Evolutionary conservation across 1,139 yeast species (phyloP).

Genomic region (Saccharomyces hybrid): DNA sequence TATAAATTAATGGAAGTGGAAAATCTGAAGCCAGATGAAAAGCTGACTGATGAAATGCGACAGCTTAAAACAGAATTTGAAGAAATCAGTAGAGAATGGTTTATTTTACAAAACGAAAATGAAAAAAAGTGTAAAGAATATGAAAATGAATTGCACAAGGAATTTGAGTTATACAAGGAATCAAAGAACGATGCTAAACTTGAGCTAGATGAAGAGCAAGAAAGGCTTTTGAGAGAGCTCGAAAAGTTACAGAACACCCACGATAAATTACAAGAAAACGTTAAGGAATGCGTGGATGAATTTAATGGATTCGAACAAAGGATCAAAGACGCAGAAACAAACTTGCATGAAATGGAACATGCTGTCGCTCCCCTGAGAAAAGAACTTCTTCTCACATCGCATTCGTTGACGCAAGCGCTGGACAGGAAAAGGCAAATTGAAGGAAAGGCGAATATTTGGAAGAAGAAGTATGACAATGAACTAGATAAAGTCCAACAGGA

Average conservation of each 20-base stretch:
- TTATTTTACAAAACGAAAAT: conserved; percentile 12
- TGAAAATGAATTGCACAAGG: conserved; percentile 8
- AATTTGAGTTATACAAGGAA: conserved; percentile 14
- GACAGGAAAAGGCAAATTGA: conserved; percentile 1
- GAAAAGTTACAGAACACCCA: not conserved
- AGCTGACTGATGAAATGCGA: conserved; percentile 15
- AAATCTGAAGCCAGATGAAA: conserved; percentile 18
- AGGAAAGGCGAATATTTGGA: not conserved
- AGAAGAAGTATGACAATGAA: not conserved
- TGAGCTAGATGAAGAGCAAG: conserved; percentile 6
- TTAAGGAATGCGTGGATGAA: not conserved
- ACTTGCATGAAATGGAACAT: not conserved
- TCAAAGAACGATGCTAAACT: conserved; percentile 11
- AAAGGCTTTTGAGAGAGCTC: not conserved
- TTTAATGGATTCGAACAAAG: not conserved
- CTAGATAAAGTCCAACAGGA: conserved; percentile 1
- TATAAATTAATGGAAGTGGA: conserved; percentile 15
- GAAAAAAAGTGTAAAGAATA: conserved; percentile 7
- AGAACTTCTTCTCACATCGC: not conserved
- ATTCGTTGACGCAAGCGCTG: not conserved
- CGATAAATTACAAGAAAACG: not conserved
- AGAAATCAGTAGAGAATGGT: conserved; percentile 9
- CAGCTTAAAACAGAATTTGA: conserved; percentile 13
- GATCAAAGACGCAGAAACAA: not conserved
- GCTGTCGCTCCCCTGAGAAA: not conserved